A percentile compares a stretch with the other conserved stretches of the same genome.
Evolutionary conservation across 1,284 basidiomycete species (phyloP).

Genomic region (Polyporus tsugae): DNA sequence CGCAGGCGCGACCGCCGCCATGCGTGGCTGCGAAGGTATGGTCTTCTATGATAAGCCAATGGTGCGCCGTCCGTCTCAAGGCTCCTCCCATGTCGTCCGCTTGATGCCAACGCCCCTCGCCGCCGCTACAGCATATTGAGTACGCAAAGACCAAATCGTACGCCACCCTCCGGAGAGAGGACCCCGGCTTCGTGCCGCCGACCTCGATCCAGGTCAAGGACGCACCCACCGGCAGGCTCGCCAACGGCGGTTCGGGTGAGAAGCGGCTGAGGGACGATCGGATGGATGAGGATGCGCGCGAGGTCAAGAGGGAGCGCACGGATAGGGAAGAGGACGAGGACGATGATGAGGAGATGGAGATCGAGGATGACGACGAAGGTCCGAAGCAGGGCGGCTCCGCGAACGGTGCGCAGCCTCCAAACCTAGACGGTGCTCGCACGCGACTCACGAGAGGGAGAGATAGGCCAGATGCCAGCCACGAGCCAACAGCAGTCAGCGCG

Average conservation of each 20-base stretch:
- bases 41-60: constrained; percentile 92
- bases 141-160: constrained; percentile 90
- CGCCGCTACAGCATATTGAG: constrained; percentile 72
- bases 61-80: constrained; percentile 60
- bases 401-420: constrained; percentile 27
- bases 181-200: constrained; percentile 78
- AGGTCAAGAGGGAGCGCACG: constrained; percentile 73
- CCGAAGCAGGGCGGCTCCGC: constrained; percentile 32
- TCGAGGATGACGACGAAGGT: constrained; percentile 79
- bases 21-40: constrained; percentile 92
- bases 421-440: constrained; percentile 18
- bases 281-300: constrained; percentile 59
- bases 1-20: constrained; percentile 87
- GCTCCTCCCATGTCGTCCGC: constrained; percentile 37
- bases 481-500: constrained; percentile 68
- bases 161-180: constrained; percentile 78
- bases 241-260: constrained; percentile 57
- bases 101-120: constrained; percentile 41
- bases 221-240: constrained; percentile 36
- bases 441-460: constrained; percentile 31
- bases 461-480: constrained; percentile 57
- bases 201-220: constrained; percentile 63
- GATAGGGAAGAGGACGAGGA: constrained; percentile 55
- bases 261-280: constrained; percentile 70
- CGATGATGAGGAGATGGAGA: constrained; percentile 86